Base-by-base conservation (phyloP, 495 filamentous ascomycete genomes). In the Aspergillus hancockii region DNA sequence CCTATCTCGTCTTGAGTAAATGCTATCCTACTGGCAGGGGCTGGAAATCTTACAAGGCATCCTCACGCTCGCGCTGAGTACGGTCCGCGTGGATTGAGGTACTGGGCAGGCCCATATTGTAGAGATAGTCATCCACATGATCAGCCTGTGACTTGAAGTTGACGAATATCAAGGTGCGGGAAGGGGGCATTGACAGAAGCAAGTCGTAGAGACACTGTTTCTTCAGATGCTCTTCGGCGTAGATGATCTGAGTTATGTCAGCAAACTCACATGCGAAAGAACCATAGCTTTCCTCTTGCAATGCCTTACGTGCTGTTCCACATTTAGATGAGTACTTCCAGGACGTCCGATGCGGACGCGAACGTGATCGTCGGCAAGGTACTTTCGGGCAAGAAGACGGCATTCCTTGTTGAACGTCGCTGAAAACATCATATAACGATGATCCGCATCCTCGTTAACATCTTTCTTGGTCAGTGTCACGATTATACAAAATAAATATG, bases 61-160 rank as follows among this genome's bases (percentile, higher is more conserved):
- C 93, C 71, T 98, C 94, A 59, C 94, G 89, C 78, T 98, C 94
- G 63, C 81, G 83, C 73, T 98, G 94, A 31, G 89, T 96, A 53
- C 93, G 90, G 56, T 90, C 90, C 10, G 83, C 70, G 65, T 98
- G 94, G 61, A 98, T 94, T 0, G 91, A 94, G 0, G 91, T 93
- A 22, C 81, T 86, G 0, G 94, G 94, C 1, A 97, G 70, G 0
- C 84, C 84, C 50, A 77, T 75, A 66, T 96, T 91, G 77, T 82
- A 97, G 2, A 98, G 73, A 57, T 82, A 95, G 63, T 97, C 94
- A 63, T 97, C 94, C 5, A 98, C 65, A 45, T 87, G 79, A 61
- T 98, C 94, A 1, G 86, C 90, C 22, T 80, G 79, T 8, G 79
- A 73, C 74, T 90, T 93, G 60, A 68, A 83, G 70, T 97, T 96